phyloP scores from a whole-genome alignment of 2,329 filamentous ascomycete species.

The Colletotrichum chrysophilum region DNA sequence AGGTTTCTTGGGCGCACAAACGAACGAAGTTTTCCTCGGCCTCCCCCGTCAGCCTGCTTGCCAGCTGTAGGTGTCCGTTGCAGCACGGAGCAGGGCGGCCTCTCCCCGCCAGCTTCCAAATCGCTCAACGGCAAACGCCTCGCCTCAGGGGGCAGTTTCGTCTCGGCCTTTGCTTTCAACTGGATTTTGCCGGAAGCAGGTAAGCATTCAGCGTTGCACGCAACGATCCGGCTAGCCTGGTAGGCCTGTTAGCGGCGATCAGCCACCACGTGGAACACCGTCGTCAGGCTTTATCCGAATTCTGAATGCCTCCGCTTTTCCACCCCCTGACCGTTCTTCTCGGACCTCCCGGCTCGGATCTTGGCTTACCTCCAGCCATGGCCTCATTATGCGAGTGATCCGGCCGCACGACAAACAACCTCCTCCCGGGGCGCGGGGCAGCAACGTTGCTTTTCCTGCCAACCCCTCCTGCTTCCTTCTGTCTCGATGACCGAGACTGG shows the following conservation, averaged over 20 bases:
- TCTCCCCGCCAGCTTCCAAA: neutral
- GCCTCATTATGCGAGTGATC: neutral
- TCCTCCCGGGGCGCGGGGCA: neutral
- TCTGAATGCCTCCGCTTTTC: neutral
- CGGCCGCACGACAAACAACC: neutral
- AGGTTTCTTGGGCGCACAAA: neutral
- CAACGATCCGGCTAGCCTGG: slow-evolving; percentile 3
- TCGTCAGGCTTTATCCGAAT: neutral
- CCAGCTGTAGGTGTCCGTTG: neutral
- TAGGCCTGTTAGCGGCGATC: slow-evolving; percentile 1
- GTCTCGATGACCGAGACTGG: neutral
- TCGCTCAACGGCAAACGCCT: neutral
- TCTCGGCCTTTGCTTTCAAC: neutral
- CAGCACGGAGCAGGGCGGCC: neutral
- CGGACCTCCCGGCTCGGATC: neutral
- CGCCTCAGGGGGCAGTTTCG: neutral
- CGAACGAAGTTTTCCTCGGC: neutral
- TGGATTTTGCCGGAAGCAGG: neutral
- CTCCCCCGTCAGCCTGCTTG: neutral
- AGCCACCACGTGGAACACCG: slow-evolving; percentile 17
- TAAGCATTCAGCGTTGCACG: slow-evolving; percentile 1
- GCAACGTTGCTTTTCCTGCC: neutral
- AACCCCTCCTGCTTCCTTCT: neutral
- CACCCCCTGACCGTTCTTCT: neutral
- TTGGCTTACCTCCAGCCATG: neutral